Evolutionary conservation across 495 filamentous ascomycete species (phyloP).

Genomic region (Apodospora peruviana): DNA sequence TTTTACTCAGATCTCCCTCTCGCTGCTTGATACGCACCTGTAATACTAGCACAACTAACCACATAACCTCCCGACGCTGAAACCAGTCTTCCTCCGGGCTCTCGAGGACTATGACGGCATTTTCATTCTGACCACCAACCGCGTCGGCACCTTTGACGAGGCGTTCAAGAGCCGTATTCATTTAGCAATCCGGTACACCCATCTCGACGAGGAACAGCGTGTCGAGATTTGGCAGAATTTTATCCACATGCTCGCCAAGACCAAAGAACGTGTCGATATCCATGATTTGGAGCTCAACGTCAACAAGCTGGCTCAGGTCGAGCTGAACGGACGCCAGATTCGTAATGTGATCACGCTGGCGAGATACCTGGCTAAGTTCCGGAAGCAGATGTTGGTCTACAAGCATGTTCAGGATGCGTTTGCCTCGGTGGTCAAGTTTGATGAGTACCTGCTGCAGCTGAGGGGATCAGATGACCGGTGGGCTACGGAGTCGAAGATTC

Average conservation of each 20-base stretch:
- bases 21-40: neutral
- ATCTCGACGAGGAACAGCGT: constrained; percentile 15
- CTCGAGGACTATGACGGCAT: constrained; percentile 5
- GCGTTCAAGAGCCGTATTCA: constrained; percentile 3
- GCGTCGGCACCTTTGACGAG: constrained; percentile 21
- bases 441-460: neutral
- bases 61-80: no score
- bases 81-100: constrained; percentile 2
- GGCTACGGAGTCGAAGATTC: neutral
- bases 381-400: constrained; percentile 4
- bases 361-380: constrained; percentile 6
- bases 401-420: constrained; percentile 7
- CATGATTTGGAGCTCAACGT: constrained; percentile 8
- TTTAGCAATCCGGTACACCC: constrained; percentile 27
- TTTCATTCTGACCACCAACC: constrained; percentile 5
- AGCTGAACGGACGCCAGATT: constrained; percentile 18
- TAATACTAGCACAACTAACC: no score
- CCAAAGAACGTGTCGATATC: constrained; percentile 8
- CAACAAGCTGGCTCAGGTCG: constrained; percentile 6
- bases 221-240: constrained; percentile 19
- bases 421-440: constrained; percentile 1
- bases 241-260: constrained; percentile 1
- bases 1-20: neutral
- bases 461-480: constrained; percentile 1
- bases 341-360: constrained; percentile 15